phyloP scores from a whole-genome alignment of 345 rosid species.

The Gynandropsis gynandra region DNA sequence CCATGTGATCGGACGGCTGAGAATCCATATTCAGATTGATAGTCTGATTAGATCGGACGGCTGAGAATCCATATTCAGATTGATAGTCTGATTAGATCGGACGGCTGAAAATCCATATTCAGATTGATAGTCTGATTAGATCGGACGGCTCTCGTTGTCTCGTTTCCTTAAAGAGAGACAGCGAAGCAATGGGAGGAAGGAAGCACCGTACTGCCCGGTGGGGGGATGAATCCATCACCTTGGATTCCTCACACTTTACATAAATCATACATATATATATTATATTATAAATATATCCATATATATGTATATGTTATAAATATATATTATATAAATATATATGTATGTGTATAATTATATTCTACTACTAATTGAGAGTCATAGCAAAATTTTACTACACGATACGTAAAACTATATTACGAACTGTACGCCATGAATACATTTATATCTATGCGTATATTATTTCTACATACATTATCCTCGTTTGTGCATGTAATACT shows the following conservation, averaged over 20 bases:
- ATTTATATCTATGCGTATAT: too few relatives aligned
- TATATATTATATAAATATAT: constrained; percentile 10
- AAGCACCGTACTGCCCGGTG: constrained; percentile 11
- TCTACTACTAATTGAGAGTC: too few relatives aligned
- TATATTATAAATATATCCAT: constrained; percentile 12
- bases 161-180: constrained; percentile 24
- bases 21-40: too few relatives aligned
- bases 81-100: not conserved
- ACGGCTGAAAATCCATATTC: constrained; percentile 7
- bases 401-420: too few relatives aligned
- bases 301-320: constrained; percentile 6
- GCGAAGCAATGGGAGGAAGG: constrained; percentile 21
- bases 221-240: constrained; percentile 16
- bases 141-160: constrained; percentile 7
- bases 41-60: too few relatives aligned
- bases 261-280: constrained; percentile 3
- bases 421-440: too few relatives aligned
- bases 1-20: too few relatives aligned
- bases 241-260: constrained; percentile 5
- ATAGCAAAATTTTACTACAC: too few relatives aligned
- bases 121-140: not conserved
- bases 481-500: too few relatives aligned
- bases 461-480: too few relatives aligned
- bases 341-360: too few relatives aligned
- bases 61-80: not conserved